Evolutionary conservation across 345 rosid species (phyloP).

Genomic region (Orychophragmus violaceus): DNA sequence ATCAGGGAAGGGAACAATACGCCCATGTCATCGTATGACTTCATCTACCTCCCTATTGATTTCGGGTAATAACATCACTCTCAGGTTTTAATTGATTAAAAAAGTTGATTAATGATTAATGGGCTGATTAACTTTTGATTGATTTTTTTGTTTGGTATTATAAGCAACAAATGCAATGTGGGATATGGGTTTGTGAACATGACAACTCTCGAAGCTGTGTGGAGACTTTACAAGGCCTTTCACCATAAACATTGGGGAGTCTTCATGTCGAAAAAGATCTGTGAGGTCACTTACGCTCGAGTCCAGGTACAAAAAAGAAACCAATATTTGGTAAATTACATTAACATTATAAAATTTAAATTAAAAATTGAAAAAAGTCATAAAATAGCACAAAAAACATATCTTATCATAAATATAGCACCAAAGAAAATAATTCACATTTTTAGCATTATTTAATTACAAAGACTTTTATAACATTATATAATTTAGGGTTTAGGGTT

Average conservation of each 20-base stretch:
- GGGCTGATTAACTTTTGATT: not conserved
- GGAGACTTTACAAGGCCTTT: constrained; percentile 75
- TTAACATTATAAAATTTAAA: not conserved
- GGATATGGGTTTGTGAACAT: constrained; percentile 99
- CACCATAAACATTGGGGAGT: constrained; percentile 75
- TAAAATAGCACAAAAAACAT: too few relatives aligned
- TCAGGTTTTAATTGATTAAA: not conserved
- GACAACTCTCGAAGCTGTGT: constrained; percentile 75
- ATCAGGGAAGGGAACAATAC: constrained; percentile 36
- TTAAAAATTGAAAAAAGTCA: too few relatives aligned
- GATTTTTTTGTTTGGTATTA: not conserved
- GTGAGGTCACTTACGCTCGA: constrained; percentile 86
- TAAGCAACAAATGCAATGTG: constrained; percentile 80
- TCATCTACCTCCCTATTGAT: constrained; percentile 92
- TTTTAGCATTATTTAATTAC: too few relatives aligned
- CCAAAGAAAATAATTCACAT: too few relatives aligned
- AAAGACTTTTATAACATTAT: too few relatives aligned
- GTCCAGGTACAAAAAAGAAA: constrained; percentile 50
- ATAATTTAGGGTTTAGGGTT: too few relatives aligned
- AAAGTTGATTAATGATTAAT: not conserved
- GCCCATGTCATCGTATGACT: constrained; percentile 75
- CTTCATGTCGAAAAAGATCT: constrained; percentile 71
- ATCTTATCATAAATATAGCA: too few relatives aligned
- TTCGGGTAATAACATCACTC: constrained; percentile 51
- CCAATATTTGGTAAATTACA: not conserved